These are phyloP conservation scores for Huiozyma naganishii DNA, from an alignment of 805 yeast species.

Conservation along the genomic window DNA sequence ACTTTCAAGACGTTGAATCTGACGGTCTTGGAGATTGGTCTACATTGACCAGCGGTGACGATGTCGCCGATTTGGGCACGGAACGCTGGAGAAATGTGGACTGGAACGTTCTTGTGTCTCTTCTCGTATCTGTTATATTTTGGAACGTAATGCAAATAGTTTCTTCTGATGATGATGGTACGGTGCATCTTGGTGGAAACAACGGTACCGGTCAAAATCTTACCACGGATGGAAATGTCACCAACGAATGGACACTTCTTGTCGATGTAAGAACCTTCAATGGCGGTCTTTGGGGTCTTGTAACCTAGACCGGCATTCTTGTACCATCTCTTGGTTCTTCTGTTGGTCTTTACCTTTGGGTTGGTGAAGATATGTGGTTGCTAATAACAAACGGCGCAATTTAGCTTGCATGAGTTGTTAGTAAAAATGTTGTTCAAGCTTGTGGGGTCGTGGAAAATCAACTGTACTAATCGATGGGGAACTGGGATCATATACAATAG, in stretches of 20 bases:
- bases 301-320: conserved; percentile 99
- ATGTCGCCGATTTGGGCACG: conserved; percentile 98
- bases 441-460: too few species aligned
- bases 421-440: background rate
- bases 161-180: conserved; percentile 99
- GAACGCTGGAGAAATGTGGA: conserved; percentile 99
- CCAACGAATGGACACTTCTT: conserved; percentile 99
- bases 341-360: conserved; percentile 98
- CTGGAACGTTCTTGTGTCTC: conserved; percentile 99
- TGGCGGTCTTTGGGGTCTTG: conserved; percentile 99
- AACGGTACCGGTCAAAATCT: conserved; percentile 97
- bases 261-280: conserved; percentile 97
- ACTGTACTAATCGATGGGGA: too few species aligned
- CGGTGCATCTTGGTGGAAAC: conserved; percentile 99
- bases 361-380: conserved; percentile 99
- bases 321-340: conserved; percentile 99
- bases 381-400: conserved; percentile 32
- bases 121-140: conserved; percentile 99
- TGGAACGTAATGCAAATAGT: conserved; percentile 98
- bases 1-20: conserved; percentile 99
- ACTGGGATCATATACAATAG: too few species aligned
- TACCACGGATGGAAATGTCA: conserved; percentile 96
- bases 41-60: conserved; percentile 99
- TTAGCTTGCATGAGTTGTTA: background rate
- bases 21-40: conserved; percentile 98